These are phyloP conservation scores for Curvularia sp. DNA, from an alignment of 2,329 filamentous ascomycete genomes.

Conservation along the genomic window DNA sequence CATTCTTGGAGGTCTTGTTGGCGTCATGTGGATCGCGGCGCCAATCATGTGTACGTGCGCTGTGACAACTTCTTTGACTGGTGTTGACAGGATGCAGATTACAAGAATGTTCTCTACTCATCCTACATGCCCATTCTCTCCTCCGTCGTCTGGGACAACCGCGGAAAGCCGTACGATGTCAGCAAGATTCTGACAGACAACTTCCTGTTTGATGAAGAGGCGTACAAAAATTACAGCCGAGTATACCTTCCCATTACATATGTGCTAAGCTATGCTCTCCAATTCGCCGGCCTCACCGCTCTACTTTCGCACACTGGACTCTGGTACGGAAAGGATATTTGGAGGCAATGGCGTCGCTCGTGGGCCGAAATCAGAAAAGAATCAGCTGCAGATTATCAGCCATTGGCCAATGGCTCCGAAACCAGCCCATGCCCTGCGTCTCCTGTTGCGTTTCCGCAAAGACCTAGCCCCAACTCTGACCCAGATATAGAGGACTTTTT, in stretches of 20 bases:
- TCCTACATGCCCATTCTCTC: conserved; percentile 89
- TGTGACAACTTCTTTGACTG: background rate
- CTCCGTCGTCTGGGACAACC: conserved; percentile 84
- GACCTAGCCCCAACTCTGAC: conserved; percentile 44
- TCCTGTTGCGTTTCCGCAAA: conserved; percentile 25
- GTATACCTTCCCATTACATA: conserved; percentile 89
- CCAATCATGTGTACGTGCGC: conserved; percentile 69
- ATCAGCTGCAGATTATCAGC: conserved; percentile 43
- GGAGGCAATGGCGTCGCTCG: conserved; percentile 75
- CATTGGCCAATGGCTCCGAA: conserved; percentile 39
- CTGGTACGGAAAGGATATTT: conserved; percentile 86
- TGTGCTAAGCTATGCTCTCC: conserved; percentile 83
- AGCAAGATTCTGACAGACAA: conserved; percentile 78
- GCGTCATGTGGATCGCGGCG: conserved; percentile 86
- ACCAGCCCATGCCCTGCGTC: conserved; percentile 45
- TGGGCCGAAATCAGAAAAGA: conserved; percentile 65
- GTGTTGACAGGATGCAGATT: conserved; percentile 59
- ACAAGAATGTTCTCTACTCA: conserved; percentile 78
- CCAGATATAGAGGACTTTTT: conserved; percentile 62
- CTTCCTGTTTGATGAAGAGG: conserved; percentile 77
- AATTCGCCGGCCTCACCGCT: conserved; percentile 82
- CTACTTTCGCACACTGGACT: conserved; percentile 81
- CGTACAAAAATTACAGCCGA: conserved; percentile 81
- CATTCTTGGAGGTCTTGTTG: conserved; percentile 77
- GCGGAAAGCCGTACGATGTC: conserved; percentile 79